Evolutionary conservation across 2,329 filamentous ascomycete species (phyloP).

Genomic region (Calonectria hongkongensis): DNA sequence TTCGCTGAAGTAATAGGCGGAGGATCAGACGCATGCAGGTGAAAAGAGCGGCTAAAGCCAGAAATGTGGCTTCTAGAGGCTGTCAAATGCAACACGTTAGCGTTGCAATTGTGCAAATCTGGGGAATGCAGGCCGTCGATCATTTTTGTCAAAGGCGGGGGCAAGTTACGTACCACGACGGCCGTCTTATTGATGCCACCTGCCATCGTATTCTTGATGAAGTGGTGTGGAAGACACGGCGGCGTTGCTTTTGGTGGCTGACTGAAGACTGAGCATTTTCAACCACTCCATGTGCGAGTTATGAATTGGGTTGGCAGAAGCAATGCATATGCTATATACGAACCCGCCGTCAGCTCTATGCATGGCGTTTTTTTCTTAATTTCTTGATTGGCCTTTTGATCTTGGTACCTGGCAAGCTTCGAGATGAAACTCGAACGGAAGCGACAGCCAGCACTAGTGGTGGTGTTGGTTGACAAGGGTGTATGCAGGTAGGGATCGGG

Average conservation of each 20-base stretch:
- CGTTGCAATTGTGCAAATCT: conserved; percentile 1
- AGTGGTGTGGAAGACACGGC: neutral
- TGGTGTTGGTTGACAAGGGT: conserved; percentile 27
- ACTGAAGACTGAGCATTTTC: conserved; percentile 9
- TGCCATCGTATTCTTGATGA: conserved; percentile 3
- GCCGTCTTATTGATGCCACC: conserved; percentile 7
- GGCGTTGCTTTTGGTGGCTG: neutral
- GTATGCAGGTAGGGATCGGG: conserved; percentile 24
- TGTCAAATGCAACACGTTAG: conserved; percentile 36
- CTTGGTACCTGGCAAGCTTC: neutral
- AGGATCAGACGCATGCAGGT: conserved; percentile 50
- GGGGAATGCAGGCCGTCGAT: conserved; percentile 1
- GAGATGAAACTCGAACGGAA: neutral
- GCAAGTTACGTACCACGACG: conserved; percentile 19
- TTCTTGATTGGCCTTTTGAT: neutral
- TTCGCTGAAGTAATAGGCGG: conserved; percentile 50
- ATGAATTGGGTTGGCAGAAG: neutral
- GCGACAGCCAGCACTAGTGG: neutral
- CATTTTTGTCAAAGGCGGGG: neutral
- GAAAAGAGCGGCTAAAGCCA: conserved; percentile 49
- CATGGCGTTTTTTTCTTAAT: neutral
- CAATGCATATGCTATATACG: conserved; percentile 18
- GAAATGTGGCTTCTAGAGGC: conserved; percentile 56
- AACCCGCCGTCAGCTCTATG: neutral
- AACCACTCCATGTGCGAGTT: neutral